These are phyloP conservation scores for Globisporangium recalcitrans DNA, from an alignment of 352 stramenopile genomes.

Conservation along the genomic window DNA sequence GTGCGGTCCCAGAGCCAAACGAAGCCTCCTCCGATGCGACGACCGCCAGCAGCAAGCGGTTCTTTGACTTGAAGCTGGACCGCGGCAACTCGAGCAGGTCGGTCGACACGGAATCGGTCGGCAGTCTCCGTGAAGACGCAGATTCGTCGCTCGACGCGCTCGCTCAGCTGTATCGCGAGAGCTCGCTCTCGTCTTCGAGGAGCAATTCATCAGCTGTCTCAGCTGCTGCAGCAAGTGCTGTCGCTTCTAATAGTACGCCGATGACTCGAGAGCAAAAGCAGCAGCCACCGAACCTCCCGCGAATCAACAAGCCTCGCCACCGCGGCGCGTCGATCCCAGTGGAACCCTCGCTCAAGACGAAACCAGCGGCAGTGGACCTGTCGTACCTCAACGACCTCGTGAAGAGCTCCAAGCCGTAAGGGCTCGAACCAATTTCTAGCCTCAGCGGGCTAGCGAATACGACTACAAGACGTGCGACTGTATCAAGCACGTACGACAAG, in stretches of 20 bases:
- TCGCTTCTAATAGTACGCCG: not conserved
- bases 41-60: not conserved
- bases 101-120: slow-evolving; percentile 30
- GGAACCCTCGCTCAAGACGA: slow-evolving; percentile 18
- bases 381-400: slow-evolving; percentile 47
- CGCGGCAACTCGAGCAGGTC: slow-evolving; percentile 21
- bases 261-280: slow-evolving; percentile 19
- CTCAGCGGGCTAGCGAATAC: not conserved
- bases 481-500: not conserved
- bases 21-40: not conserved
- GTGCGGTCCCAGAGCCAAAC: not conserved
- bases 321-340: slow-evolving; percentile 6
- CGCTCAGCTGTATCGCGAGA: slow-evolving; percentile 10
- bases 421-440: not conserved
- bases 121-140: slow-evolving; percentile 20
- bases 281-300: slow-evolving; percentile 15
- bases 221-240: no score
- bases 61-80: not conserved
- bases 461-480: not conserved
- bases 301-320: slow-evolving; percentile 13
- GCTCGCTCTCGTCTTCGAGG: not conserved
- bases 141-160: slow-evolving; percentile 15
- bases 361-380: slow-evolving; percentile 32
- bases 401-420: slow-evolving; percentile 7
- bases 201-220: not conserved